Conservation (phyloP, 345 rosid species). For the Nasturtium officinale region DNA sequence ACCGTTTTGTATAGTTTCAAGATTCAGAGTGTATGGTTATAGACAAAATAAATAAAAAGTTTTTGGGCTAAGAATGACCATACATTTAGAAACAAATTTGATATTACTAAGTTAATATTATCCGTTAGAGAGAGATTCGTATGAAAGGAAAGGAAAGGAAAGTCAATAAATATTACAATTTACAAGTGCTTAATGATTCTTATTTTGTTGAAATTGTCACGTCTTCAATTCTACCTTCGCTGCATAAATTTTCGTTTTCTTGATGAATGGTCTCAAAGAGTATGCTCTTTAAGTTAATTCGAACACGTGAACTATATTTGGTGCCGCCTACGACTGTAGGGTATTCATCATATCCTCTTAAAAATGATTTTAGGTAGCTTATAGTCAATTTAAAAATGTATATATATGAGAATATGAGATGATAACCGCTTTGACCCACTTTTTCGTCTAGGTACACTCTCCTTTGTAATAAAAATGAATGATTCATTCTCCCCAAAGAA, state of each 20-base stretch:
- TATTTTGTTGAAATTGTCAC: conserved; percentile 1
- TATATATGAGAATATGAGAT: neutral
- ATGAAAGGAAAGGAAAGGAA: neutral
- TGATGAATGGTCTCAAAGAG: conserved; percentile 14
- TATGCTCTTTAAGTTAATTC: conserved; percentile 1
- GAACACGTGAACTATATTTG: conserved; percentile 13
- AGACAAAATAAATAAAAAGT: neutral
- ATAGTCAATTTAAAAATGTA: neutral
- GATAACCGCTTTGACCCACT: conserved; percentile 9
- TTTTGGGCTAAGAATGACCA: too few species aligned
- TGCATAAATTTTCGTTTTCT: neutral
- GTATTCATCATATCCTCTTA: neutral
- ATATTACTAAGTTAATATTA: neutral
- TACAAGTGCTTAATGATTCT: neutral
- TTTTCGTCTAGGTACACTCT: conserved; percentile 30
- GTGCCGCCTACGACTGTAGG: conserved; percentile 2
- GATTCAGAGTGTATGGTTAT: neutral
- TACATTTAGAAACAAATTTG: neutral
- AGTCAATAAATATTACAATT: too few species aligned
- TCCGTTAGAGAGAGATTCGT: neutral
- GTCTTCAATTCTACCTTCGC: neutral
- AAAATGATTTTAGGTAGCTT: conserved; percentile 11
- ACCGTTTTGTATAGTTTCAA: neutral
- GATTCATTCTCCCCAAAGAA: neutral
- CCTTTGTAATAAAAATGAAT: conserved; percentile 11